Conservation (phyloP, 441 rosid species). For the Flueggea neowawraea region DNA sequence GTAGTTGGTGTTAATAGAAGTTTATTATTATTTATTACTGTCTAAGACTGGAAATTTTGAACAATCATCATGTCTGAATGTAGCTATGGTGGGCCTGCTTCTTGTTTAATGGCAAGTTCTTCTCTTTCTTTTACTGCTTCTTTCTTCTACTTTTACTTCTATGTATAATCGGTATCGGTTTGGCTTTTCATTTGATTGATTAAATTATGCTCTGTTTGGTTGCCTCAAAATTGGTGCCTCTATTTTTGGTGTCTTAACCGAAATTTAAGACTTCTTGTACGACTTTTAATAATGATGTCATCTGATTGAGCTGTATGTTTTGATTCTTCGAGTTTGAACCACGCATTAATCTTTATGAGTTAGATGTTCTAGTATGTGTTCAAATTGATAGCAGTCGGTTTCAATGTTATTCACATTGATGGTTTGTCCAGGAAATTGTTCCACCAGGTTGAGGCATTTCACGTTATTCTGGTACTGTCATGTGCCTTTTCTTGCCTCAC, state of each 20-base stretch:
- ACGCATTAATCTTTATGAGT: too few relatives aligned
- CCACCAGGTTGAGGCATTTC: conserved; percentile 35
- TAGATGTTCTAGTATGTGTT: too few relatives aligned
- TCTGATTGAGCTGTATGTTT: too few relatives aligned
- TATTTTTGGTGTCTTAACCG: too few relatives aligned
- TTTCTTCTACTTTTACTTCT: too few relatives aligned
- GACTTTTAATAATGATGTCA: too few relatives aligned
- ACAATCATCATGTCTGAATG: not conserved
- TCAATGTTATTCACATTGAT: conserved; percentile 11
- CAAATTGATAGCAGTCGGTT: not conserved
- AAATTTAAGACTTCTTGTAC: too few relatives aligned
- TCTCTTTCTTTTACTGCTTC: not conserved
- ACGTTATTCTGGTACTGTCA: conserved; percentile 47
- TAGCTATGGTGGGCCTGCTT: not conserved
- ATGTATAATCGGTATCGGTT: too few relatives aligned
- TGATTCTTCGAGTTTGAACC: too few relatives aligned
- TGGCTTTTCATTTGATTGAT: too few relatives aligned
- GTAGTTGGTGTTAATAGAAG: not conserved
- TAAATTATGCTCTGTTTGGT: too few relatives aligned
- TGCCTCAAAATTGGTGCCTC: too few relatives aligned
- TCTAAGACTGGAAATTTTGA: not conserved
- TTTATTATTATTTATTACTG: not conserved
- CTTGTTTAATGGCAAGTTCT: not conserved
- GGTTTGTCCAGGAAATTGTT: conserved; percentile 54
- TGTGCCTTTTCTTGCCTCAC: conserved; percentile 47